phyloP scores from a whole-genome alignment of 1,139 yeast genomes.

The Williopsis jadinii region DNA sequence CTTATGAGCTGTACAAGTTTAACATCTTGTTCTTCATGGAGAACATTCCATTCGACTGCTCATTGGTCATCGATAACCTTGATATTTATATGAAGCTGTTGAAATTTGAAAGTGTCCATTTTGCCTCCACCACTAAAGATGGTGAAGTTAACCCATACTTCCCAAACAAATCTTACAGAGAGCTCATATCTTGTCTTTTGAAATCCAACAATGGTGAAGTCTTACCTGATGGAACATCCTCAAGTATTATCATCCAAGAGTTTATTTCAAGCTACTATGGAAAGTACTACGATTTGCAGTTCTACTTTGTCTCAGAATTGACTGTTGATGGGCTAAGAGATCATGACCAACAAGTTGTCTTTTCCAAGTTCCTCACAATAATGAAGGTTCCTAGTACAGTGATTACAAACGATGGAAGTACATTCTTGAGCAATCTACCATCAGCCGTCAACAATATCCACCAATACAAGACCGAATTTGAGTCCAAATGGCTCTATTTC shows the following conservation, averaged over 20 bases:
- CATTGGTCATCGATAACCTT: constrained; percentile 46
- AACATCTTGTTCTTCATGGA: constrained; percentile 37
- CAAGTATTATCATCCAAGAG: constrained; percentile 51
- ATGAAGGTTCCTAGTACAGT: constrained; percentile 28
- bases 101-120: constrained; percentile 48
- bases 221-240: constrained; percentile 40
- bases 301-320: constrained; percentile 46
- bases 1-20: constrained; percentile 50
- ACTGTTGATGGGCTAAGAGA: constrained; percentile 20
- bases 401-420: constrained; percentile 23
- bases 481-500: constrained; percentile 56
- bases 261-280: constrained; percentile 49
- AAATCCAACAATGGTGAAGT: constrained; percentile 33
- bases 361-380: constrained; percentile 31
- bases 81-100: constrained; percentile 59
- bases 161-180: constrained; percentile 49
- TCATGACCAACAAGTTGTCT: constrained; percentile 11
- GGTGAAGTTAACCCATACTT: constrained; percentile 46
- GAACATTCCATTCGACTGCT: constrained; percentile 28
- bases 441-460: constrained; percentile 45
- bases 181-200: constrained; percentile 40
- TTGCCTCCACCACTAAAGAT: constrained; percentile 37
- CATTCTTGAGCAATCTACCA: constrained; percentile 44
- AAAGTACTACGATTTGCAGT: constrained; percentile 60
- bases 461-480: constrained; percentile 60